phyloP scores from a whole-genome alignment of 2,329 filamentous ascomycete species.

The Aspergillus nomiae region DNA sequence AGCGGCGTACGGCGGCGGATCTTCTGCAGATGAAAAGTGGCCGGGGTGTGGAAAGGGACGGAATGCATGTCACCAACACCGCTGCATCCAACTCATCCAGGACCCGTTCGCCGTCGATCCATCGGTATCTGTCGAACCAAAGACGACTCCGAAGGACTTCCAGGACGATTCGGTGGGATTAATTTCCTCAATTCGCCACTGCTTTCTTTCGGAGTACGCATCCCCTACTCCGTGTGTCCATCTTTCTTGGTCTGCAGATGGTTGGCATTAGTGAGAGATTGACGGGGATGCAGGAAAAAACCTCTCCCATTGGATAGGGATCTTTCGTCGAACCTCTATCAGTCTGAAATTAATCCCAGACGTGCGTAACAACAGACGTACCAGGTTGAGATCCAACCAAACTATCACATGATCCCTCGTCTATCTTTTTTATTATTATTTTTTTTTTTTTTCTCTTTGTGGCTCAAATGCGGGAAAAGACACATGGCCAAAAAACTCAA shows the following conservation, averaged over 20 bases:
- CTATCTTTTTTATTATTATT: background rate
- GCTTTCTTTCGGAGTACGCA: background rate
- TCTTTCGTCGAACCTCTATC: background rate
- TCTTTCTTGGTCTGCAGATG: background rate
- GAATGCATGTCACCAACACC: constrained; percentile 16
- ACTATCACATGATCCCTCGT: background rate
- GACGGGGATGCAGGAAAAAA: background rate
- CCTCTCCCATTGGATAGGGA: background rate
- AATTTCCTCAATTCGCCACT: constrained; percentile 5
- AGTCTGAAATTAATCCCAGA: background rate
- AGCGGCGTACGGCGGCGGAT: constrained; percentile 15
- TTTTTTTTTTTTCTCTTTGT: background rate
- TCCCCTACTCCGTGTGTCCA: background rate
- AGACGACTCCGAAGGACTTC: background rate
- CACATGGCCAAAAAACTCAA: constrained; percentile 27
- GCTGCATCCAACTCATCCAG: constrained; percentile 12
- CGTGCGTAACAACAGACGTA: background rate
- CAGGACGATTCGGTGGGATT: background rate
- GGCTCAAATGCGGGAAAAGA: constrained; percentile 10
- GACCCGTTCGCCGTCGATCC: constrained; percentile 13
- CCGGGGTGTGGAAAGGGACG: constrained; percentile 8
- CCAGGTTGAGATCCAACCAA: background rate
- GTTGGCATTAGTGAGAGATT: background rate
- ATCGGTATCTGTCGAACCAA: constrained; percentile 4
- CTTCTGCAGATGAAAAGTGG: constrained; percentile 22